phyloP scores from a whole-genome alignment of 345 rosid genomes.

The Salix udensis region DNA sequence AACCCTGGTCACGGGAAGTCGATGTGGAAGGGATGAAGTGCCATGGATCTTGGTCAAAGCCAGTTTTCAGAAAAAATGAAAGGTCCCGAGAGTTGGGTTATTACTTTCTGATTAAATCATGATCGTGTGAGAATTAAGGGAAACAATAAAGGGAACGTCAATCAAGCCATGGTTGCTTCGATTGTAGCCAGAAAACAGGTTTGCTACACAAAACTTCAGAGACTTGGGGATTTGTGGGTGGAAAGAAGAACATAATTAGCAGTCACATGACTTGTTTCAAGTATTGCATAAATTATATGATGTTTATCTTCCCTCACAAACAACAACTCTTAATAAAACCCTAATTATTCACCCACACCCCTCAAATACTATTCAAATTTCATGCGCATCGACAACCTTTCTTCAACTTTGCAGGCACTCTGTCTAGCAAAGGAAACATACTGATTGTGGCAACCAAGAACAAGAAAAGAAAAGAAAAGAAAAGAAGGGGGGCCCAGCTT shows the following conservation, averaged over 20 bases:
- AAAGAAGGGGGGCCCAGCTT: background rate
- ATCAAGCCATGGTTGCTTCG: background rate
- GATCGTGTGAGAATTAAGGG: background rate
- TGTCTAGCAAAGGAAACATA: background rate
- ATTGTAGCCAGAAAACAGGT: background rate
- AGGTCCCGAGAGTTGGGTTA: background rate
- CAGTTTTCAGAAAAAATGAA: background rate
- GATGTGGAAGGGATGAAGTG: background rate
- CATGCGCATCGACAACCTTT: slow-evolving; percentile 26
- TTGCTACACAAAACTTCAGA: background rate
- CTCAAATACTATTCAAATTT: background rate
- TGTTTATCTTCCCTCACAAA: slow-evolving; percentile 26
- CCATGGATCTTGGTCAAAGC: background rate
- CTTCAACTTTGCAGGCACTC: slow-evolving; percentile 23
- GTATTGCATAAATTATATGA: slow-evolving; percentile 1
- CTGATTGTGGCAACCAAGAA: background rate
- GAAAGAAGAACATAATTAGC: slow-evolving; percentile 6
- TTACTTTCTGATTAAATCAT: background rate
- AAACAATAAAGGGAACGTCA: background rate
- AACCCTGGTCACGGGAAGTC: background rate
- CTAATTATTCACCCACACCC: slow-evolving; percentile 31
- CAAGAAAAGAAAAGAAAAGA: background rate
- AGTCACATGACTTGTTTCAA: slow-evolving; percentile 29
- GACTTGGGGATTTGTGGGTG: slow-evolving; percentile 7
- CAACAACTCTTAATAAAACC: slow-evolving; percentile 20